Evolutionary conservation across 2,329 filamentous ascomycete species (phyloP), one percentile per base, ranked within the genome.

Genomic region (Aureobasidium sp.): DNA sequence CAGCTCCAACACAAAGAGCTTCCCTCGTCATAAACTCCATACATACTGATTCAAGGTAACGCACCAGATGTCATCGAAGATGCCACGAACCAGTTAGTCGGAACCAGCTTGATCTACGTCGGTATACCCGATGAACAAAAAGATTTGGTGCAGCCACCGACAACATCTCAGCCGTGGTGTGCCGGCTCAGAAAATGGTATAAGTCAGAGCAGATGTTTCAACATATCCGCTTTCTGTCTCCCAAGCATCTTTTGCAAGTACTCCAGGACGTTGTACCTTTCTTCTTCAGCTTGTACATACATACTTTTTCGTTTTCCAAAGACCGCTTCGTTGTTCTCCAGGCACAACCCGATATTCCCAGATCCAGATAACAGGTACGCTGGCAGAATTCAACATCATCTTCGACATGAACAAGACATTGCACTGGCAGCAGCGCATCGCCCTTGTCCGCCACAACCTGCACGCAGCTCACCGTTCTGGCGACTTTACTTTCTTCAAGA

Each of bases 401-500:
- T 50, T 62, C 47, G 54, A 62, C 34, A 66, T 63, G 61, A 66
- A 68, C 61, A 67, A 74, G 51, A 72, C 71, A 61, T 70, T 79
- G 32, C 76, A 78, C 62, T 79, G 77, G 76, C 77, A 71, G 21
- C 77, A 79, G 67, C 72, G 76, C 7, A 68, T 79, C 48, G 76
- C 77, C 8, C 69, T 79, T 1, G 71, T 78, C 34, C 68, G 76
- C 50, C 77, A 78, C 64, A 78, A 77, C 42, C 71, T 78, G 36
- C 76, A 78, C 64, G 68, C 72, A 9, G 76, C 77, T 16, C 72
- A 74, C 62, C 70, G 74, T 27, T 78, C 75, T 45, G 74, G 74
- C 49, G 75, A 78, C 66, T 79, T 76, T 63, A 74, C 71, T 50
- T 79, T 79, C 69, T 79, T 79, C 73, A 78, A 77, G 62, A 72